phyloP scores from a whole-genome alignment of 129 eudicot genomes.

The Tagetes patula region DNA sequence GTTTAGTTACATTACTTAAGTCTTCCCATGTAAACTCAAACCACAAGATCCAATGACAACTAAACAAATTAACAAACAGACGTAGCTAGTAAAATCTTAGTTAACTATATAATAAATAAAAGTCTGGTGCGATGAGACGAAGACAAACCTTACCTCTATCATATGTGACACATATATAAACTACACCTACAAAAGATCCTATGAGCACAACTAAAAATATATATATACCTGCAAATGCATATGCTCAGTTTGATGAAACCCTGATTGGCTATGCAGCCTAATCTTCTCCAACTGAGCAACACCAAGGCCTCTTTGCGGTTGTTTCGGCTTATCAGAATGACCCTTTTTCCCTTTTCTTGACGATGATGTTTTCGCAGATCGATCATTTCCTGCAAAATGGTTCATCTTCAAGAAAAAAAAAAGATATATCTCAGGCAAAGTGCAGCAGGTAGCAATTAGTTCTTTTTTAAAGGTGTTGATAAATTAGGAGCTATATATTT shows the following conservation, averaged over 20 bases:
- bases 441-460: neutral
- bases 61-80: neutral
- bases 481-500: constrained; percentile 32
- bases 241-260: constrained; percentile 29
- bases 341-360: constrained; percentile 55
- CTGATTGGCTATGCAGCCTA: constrained; percentile 72
- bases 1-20: too few relatives aligned
- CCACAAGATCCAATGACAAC: neutral
- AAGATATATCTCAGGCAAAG: constrained; percentile 34
- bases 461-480: constrained; percentile 58
- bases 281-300: constrained; percentile 94
- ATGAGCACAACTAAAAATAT: neutral
- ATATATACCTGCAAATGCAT: constrained; percentile 28
- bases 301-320: constrained; percentile 91
- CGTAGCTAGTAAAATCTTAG: too few relatives aligned
- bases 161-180: too few relatives aligned
- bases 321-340: constrained; percentile 57
- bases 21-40: neutral
- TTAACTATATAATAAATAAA: too few relatives aligned
- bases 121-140: too few relatives aligned
- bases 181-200: neutral
- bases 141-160: too few relatives aligned
- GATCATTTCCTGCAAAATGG: constrained; percentile 41
- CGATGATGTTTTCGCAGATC: constrained; percentile 17
- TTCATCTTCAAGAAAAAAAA: constrained; percentile 27